Evolutionary conservation across 2,329 filamentous ascomycete genomes (phyloP).

Genomic region (Botrytis fabae): DNA sequence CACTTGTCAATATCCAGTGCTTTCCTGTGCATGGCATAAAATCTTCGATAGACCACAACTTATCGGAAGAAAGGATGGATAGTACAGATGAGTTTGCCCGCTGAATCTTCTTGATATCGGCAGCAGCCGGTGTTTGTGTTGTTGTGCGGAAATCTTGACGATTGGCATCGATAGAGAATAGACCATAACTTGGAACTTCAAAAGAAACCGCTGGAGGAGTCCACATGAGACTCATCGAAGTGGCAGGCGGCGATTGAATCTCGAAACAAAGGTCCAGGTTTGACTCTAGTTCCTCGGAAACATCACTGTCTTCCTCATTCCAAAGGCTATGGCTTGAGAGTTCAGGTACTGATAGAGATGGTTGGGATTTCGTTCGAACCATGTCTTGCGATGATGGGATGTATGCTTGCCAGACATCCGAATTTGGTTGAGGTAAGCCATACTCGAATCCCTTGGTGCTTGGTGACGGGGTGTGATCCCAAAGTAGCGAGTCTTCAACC

Average conservation of each 20-base stretch:
- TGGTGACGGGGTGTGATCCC: constrained; percentile 14
- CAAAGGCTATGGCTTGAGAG: constrained; percentile 31
- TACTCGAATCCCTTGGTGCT: neutral
- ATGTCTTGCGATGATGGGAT: constrained; percentile 26
- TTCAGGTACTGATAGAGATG: constrained; percentile 22
- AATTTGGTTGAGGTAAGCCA: constrained; percentile 34
- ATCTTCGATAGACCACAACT: constrained; percentile 30
- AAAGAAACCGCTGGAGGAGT: constrained; percentile 6
- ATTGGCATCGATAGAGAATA: constrained; percentile 29
- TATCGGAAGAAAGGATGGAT: constrained; percentile 28
- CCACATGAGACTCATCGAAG: constrained; percentile 25
- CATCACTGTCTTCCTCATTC: neutral
- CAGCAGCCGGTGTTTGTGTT: constrained; percentile 29
- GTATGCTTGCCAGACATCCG: constrained; percentile 31
- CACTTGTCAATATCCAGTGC: constrained; percentile 28
- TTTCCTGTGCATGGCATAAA: neutral
- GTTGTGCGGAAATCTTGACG: constrained; percentile 30
- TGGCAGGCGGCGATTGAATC: neutral
- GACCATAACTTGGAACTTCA: constrained; percentile 24
- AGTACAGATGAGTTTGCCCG: constrained; percentile 22
- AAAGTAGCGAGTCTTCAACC: constrained; percentile 28
- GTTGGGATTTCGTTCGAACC: constrained; percentile 28
- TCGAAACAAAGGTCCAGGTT: neutral
- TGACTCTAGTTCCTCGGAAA: neutral
- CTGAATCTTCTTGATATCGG: constrained; percentile 27